These are phyloP conservation scores for Straminergon stramineum DNA, from an alignment of 225 moss, liverwort and hornwort genomes.

Conservation along the genomic window DNA sequence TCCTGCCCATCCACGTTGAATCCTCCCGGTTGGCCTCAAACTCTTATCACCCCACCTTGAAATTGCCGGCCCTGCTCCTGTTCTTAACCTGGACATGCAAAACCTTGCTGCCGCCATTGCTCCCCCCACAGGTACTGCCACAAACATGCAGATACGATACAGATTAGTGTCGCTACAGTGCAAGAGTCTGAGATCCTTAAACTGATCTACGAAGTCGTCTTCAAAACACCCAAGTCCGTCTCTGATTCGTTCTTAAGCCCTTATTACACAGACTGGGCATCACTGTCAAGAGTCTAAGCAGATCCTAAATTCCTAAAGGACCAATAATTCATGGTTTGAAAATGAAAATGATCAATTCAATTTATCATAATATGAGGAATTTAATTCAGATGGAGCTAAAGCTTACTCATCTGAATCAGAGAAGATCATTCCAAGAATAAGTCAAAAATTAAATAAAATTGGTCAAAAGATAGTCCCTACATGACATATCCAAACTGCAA, in stretches of 20 bases:
- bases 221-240: not conserved
- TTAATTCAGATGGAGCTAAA: not conserved
- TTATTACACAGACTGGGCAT: not conserved
- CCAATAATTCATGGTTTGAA: not conserved
- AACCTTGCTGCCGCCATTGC: conserved; percentile 28
- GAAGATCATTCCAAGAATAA: not conserved
- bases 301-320: not conserved
- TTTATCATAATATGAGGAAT: not conserved
- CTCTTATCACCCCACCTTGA: conserved; percentile 12
- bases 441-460: not conserved
- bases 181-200: not conserved
- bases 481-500: not conserved
- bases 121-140: not conserved
- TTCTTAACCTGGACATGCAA: conserved; percentile 29
- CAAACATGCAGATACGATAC: not conserved
- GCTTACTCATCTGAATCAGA: not conserved
- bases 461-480: not conserved
- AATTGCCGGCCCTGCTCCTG: conserved; percentile 10
- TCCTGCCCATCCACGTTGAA: conserved; percentile 19
- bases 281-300: not conserved
- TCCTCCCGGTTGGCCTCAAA: conserved; percentile 4
- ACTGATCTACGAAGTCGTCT: not conserved
- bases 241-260: not conserved
- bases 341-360: not conserved
- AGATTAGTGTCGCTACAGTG: not conserved